Conservation (phyloP, 768 basidiomycete species). For the Mycena vitilis region DNA sequence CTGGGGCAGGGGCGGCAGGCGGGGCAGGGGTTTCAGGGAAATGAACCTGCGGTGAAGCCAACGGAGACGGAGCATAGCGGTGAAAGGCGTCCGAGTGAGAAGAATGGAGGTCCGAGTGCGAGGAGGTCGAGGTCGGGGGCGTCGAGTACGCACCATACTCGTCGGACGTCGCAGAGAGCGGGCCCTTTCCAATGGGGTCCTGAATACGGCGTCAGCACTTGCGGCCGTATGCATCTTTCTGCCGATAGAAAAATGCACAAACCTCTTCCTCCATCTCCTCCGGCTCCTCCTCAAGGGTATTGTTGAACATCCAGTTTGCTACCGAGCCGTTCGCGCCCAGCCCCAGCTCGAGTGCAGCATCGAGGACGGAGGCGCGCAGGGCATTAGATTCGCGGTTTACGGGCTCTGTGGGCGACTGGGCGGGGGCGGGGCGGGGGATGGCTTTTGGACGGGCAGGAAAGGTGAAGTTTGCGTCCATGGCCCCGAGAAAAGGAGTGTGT, state of each 20-base stretch:
- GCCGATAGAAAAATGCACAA: constrained; percentile 34
- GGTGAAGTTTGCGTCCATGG: constrained; percentile 48
- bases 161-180: constrained; percentile 34
- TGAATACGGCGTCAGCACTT: constrained; percentile 7
- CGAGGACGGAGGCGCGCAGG: constrained; percentile 79
- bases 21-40: constrained; percentile 16
- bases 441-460: constrained; percentile 45
- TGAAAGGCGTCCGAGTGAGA: constrained; percentile 30
- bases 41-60: constrained; percentile 16
- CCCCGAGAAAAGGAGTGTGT: constrained; percentile 22
- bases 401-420: constrained; percentile 32
- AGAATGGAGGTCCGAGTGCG: constrained; percentile 21
- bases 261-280: constrained; percentile 51
- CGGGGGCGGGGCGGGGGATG: constrained; percentile 39
- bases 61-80: constrained; percentile 7
- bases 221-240: background rate
- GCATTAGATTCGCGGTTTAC: constrained; percentile 64
- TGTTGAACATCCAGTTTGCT: constrained; percentile 80
- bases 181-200: constrained; percentile 17
- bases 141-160: constrained; percentile 34
- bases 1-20: background rate
- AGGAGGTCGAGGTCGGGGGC: constrained; percentile 32
- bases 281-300: constrained; percentile 66
- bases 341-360: constrained; percentile 77
- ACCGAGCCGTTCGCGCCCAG: constrained; percentile 68